Evolutionary conservation across 2,329 filamentous ascomycete genomes (phyloP).

Genomic region (Coniochaeta pulveracea): DNA sequence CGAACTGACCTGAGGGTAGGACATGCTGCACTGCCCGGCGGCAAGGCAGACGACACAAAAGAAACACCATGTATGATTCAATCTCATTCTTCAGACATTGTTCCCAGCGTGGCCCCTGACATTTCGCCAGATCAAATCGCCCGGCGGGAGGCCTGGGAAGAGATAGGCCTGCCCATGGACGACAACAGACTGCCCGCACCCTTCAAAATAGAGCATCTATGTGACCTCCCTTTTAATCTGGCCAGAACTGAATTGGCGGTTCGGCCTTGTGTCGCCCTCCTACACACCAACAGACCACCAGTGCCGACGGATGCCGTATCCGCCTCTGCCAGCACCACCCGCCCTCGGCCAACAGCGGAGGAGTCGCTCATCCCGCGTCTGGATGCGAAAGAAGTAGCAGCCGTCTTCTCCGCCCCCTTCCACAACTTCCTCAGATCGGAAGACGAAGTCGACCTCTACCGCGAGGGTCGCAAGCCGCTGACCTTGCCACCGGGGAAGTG

Average conservation of each 20-base stretch:
- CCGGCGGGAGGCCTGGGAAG: slow-evolving; percentile 80
- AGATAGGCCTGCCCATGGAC: slow-evolving; percentile 76
- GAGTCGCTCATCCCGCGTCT: slow-evolving; percentile 67
- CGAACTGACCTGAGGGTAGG: slow-evolving; percentile 22
- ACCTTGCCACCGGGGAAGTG: slow-evolving; percentile 50
- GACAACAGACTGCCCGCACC: slow-evolving; percentile 59
- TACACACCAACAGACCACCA: slow-evolving; percentile 48
- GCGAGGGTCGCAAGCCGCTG: slow-evolving; percentile 21
- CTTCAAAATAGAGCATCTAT: slow-evolving; percentile 80
- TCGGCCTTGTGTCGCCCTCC: slow-evolving; percentile 65
- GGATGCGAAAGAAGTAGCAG: slow-evolving; percentile 84
- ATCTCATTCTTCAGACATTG: too few species aligned
- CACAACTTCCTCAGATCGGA: slow-evolving; percentile 61
- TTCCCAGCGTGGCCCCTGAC: too few species aligned
- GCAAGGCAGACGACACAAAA: slow-evolving; percentile 48
- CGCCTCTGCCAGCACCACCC: slow-evolving; percentile 9
- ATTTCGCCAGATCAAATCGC: slow-evolving; percentile 58
- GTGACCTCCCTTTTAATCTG: slow-evolving; percentile 66
- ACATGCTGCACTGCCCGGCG: slow-evolving; percentile 78
- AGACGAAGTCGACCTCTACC: slow-evolving; percentile 33
- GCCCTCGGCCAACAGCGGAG: slow-evolving; percentile 40
- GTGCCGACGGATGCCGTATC: slow-evolving; percentile 4
- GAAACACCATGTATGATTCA: slow-evolving; percentile 51
- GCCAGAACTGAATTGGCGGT: slow-evolving; percentile 65
- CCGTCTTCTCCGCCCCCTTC: slow-evolving; percentile 85